Percentiles rank a stretch among this genome's conserved stretches.
phyloP scores from a whole-genome alignment of 192 early-diverging fungal species.

The Globomyces pollinis-pini region DNA sequence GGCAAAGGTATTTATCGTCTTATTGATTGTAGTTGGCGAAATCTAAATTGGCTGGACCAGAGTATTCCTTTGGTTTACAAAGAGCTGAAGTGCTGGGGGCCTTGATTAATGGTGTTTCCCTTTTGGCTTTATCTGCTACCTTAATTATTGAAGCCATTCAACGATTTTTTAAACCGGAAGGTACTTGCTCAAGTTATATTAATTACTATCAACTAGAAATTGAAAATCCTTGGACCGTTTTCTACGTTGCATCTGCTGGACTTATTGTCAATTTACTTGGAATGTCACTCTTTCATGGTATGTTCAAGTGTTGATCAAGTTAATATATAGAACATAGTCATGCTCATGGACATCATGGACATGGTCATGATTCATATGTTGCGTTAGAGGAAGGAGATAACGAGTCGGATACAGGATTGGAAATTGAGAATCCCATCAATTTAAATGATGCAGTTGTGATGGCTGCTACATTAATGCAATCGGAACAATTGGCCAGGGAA shows the following conservation, averaged over 20 bases:
- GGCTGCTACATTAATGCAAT: no score
- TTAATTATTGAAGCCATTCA: slow-evolving; percentile 82
- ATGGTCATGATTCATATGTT: no score
- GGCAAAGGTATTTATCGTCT: slow-evolving; percentile 30
- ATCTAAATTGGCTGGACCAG: slow-evolving; percentile 43
- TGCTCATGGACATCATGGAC: slow-evolving; percentile 7
- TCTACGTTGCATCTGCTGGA: slow-evolving; percentile 71
- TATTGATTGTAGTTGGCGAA: slow-evolving; percentile 17
- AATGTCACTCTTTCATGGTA: slow-evolving; percentile 59
- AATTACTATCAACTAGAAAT: no score
- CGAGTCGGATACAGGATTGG: no score
- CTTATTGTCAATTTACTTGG: slow-evolving; percentile 73
- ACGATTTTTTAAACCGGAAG: slow-evolving; percentile 66
- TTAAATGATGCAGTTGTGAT: no score
- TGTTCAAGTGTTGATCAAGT: not conserved
- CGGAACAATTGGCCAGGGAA: no score
- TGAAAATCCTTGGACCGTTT: slow-evolving; percentile 62
- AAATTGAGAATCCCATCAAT: no score
- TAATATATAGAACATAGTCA: not conserved
- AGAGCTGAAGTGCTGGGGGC: slow-evolving; percentile 89
- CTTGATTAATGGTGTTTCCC: slow-evolving; percentile 79
- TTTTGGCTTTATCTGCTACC: slow-evolving; percentile 82
- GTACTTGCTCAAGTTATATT: no score
- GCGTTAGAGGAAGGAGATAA: no score
- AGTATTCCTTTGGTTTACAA: slow-evolving; percentile 84